Evolutionary conservation across 2,329 filamentous ascomycete genomes (phyloP).

Genomic region (Tolypocladium pustulatum): DNA sequence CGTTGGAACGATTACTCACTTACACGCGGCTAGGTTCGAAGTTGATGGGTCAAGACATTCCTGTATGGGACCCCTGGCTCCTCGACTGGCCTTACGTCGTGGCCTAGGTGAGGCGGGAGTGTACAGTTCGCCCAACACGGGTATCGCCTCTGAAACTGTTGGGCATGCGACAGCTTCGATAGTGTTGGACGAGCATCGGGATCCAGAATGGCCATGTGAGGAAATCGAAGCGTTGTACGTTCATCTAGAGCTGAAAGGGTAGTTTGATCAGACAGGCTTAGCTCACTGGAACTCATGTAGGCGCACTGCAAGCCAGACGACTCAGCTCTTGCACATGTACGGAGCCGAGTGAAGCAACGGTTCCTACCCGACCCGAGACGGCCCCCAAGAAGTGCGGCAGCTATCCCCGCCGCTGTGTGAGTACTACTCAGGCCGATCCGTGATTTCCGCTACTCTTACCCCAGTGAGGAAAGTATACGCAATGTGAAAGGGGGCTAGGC

Average conservation of each 20-base stretch:
- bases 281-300: background rate
- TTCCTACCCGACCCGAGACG: background rate
- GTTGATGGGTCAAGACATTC: background rate
- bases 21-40: background rate
- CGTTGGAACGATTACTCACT: background rate
- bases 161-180: background rate
- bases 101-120: background rate
- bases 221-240: background rate
- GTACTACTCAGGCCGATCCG: background rate
- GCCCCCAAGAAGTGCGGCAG: background rate
- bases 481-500: background rate
- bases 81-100: background rate
- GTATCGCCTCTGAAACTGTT: background rate
- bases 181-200: background rate
- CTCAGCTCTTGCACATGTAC: background rate
- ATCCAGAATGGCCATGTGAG: background rate
- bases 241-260: slow-evolving; percentile 1
- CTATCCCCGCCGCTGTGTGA: slow-evolving; percentile 1
- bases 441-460: background rate
- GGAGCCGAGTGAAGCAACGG: background rate
- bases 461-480: background rate
- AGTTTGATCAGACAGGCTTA: background rate
- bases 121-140: background rate
- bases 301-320: background rate
- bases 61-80: background rate